Conservation (phyloP, 805 yeast species). For the Pichia eremophila region DNA sequence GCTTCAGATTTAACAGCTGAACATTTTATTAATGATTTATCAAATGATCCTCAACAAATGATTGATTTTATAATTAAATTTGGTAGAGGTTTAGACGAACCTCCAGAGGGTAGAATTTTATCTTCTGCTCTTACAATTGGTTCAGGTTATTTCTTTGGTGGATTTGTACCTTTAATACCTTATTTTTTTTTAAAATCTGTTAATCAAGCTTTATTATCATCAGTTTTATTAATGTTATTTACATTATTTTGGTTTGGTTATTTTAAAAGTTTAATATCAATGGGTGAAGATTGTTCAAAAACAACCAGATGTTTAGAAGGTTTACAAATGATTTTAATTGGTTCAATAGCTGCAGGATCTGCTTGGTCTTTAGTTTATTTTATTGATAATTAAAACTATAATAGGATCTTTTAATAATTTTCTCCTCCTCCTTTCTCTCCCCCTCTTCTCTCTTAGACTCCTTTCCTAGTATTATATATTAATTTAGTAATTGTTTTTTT, state of each 20-base stretch:
- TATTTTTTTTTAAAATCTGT: constrained; percentile 78
- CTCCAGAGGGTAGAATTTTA: constrained; percentile 83
- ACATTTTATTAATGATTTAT: constrained; percentile 68
- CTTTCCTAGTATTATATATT: no score
- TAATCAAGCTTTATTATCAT: constrained; percentile 61
- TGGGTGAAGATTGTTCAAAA: constrained; percentile 66
- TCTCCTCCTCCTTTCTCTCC: no score
- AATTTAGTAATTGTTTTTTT: no score
- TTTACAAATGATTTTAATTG: constrained; percentile 84
- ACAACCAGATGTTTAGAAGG: constrained; percentile 66
- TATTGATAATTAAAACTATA: constrained; percentile 35
- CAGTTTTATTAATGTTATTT: constrained; percentile 72
- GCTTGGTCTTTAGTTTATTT: constrained; percentile 88
- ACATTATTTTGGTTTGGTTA: constrained; percentile 85
- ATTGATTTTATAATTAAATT: constrained; percentile 79
- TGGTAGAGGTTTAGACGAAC: constrained; percentile 92
- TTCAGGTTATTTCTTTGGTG: constrained; percentile 80
- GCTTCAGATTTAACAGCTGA: constrained; percentile 65
- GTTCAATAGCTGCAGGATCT: constrained; percentile 95
- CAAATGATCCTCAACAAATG: constrained; percentile 66
- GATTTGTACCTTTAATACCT: constrained; percentile 84
- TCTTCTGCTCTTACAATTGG: constrained; percentile 89
- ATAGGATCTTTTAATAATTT: no score
- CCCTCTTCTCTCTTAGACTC: no score
- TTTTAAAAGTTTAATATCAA: constrained; percentile 72